Conservation (phyloP, 192 early-diverging fungal species). For the Mortierella hygrophila region DNA sequence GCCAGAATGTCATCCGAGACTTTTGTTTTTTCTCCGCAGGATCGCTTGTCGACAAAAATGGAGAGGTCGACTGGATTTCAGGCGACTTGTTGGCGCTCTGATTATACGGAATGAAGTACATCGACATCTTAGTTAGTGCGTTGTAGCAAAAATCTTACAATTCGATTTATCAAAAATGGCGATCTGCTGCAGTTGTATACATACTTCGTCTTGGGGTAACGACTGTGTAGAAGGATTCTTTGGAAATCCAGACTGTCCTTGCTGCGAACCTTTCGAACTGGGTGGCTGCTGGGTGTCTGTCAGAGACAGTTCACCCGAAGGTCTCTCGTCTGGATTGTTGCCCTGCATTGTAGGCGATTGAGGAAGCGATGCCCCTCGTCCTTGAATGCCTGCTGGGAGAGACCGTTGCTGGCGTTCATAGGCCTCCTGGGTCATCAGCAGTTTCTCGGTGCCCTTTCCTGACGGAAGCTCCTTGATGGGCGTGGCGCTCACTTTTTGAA, state of each 20-base stretch:
- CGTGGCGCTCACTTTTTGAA: slow-evolving; percentile 46
- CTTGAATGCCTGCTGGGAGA: slow-evolving; percentile 11
- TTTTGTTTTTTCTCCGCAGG: slow-evolving; percentile 48
- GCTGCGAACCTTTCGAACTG: slow-evolving; percentile 7
- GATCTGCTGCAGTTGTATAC: background rate
- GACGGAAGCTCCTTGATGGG: slow-evolving; percentile 51
- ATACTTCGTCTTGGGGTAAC: slow-evolving; percentile 41
- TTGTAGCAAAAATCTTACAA: background rate
- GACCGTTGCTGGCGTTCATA: slow-evolving; percentile 50
- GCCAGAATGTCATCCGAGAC: slow-evolving; percentile 54
- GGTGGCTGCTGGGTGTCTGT: slow-evolving; percentile 13
- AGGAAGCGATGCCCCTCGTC: slow-evolving; percentile 21
- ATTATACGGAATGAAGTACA: background rate
- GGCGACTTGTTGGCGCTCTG: slow-evolving; percentile 14
- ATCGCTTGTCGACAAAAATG: slow-evolving; percentile 15
- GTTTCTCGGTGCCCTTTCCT: slow-evolving; percentile 41
- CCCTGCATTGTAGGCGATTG: slow-evolving; percentile 31
- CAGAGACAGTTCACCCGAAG: slow-evolving; percentile 16
- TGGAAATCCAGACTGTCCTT: slow-evolving; percentile 7
- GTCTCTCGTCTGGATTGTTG: slow-evolving; percentile 21
- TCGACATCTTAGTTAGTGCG: background rate
- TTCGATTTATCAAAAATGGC: background rate
- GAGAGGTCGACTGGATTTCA: slow-evolving; percentile 11
- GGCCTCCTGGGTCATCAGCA: slow-evolving; percentile 33
- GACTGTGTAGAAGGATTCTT: slow-evolving; percentile 41